Evolutionary conservation across 106 monocot genomes (phyloP), one percentile per base, ranked within the genome.

Genomic region (Amphibolis antarctica): DNA sequence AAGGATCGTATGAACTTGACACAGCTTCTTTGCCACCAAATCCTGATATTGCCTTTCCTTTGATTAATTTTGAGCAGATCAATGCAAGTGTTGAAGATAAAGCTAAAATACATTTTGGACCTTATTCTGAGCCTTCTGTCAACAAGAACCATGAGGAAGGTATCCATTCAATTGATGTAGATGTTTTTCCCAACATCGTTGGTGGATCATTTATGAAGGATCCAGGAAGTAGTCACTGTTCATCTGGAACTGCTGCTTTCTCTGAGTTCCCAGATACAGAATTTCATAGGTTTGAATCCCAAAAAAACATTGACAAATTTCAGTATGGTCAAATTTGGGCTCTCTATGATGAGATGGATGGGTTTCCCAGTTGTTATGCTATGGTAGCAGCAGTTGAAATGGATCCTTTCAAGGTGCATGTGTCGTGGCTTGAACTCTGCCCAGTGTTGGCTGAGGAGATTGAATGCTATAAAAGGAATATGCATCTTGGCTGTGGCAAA

Each of bases 281-380:
- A 67, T 94, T 94, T 55, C 46, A 79, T 50, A 48, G 54, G 30
- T 94, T 94, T 74, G 76, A 76, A 56, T 52, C 60, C 10, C 79
- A 71, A 0, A 80, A 70, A 49, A 61, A 67, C 5, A 47, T 56
- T 23, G 72, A 76, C 28, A 89, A 78, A 30, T 81, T 89, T 52
- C 63, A 76, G 27, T 43, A 15, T 15, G 89, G 86, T 51, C 93
- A 94, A 70, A 73, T 88, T 48, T 94, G 93, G 93, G 89, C 93
- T 27, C 75, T 94, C 14, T 94, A 89, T 60, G 70, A 77, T 60
- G 89, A 89, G 10, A 30, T 86, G 1, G 80, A 86, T 69, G 64
- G 75, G 28, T 77, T 70, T 62, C 93, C 93, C 0, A 94, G 86
- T 20, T 94, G 75, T 46, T 89, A 89, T 77, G 89, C 70, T 17